A percentile compares a stretch with the other conserved stretches of the same genome.
phyloP scores from a whole-genome alignment of 805 yeast genomes.

The Kurtzmaniella cleridarum region DNA sequence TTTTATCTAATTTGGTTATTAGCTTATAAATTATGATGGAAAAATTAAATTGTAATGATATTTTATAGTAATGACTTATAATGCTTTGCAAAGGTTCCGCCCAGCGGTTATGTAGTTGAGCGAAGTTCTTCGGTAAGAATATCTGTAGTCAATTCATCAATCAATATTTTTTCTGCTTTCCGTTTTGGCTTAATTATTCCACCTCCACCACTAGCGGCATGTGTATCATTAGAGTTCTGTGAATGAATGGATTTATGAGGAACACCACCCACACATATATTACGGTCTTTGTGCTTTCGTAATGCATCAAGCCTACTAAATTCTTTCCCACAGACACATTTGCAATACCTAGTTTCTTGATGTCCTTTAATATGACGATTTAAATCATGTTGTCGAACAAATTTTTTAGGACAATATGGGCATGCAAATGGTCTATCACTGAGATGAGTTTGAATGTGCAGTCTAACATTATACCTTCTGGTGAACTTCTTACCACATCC shows the following conservation, averaged over 20 bases:
- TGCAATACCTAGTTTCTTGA: slow-evolving; percentile 55
- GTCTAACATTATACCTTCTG: slow-evolving; percentile 84
- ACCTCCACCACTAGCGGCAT: too few species aligned
- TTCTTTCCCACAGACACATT: slow-evolving; percentile 91
- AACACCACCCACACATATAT: slow-evolving; percentile 77
- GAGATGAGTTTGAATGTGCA: slow-evolving; percentile 94
- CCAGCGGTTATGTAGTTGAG: too few species aligned
- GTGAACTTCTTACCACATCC: slow-evolving; percentile 80
- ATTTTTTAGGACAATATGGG: slow-evolving; percentile 69
- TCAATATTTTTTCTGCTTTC: slow-evolving; percentile 3
- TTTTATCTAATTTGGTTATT: neutral
- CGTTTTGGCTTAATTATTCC: slow-evolving; percentile 20
- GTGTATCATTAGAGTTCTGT: too few species aligned
- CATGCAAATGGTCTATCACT: slow-evolving; percentile 92
- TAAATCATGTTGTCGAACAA: slow-evolving; percentile 94
- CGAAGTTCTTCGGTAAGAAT: slow-evolving; percentile 7
- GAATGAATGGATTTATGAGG: slow-evolving; percentile 11
- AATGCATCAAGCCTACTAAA: slow-evolving; percentile 89
- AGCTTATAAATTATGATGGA: neutral
- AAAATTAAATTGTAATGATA: neutral
- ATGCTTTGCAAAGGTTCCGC: too few species aligned
- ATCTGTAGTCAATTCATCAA: slow-evolving; percentile 10
- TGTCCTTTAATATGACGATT: slow-evolving; percentile 88
- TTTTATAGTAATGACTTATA: too few species aligned
- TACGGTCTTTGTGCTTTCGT: slow-evolving; percentile 70